Evolutionary conservation across 1,139 yeast genomes (phyloP), one percentile per base, ranked within the genome.

Genomic region (Schwanniomyces etchellsii): DNA sequence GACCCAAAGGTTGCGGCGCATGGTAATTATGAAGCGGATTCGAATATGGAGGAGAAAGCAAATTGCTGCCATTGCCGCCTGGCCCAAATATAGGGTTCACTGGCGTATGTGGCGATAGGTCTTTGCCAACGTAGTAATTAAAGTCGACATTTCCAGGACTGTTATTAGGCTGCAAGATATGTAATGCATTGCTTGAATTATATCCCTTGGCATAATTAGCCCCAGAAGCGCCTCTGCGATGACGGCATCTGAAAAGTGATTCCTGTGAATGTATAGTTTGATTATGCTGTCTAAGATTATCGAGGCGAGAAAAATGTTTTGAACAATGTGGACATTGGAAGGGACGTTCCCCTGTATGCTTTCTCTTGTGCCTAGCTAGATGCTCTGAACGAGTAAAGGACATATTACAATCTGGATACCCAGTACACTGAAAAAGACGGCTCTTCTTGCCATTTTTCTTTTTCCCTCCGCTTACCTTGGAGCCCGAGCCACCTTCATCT

Each of bases 331-430:
- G 83, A 55, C 97, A 89, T 34, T 85, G 77, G 53, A 86, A 89
- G 2, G 97, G 97, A 34, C 95, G 68, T 55, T 89, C 97, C 27
- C 96, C 97, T 1, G 96, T 88, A 52, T 88, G 97, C 49, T 88
- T 89, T 31, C 96, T 64, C 32, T 86, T 82, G 59, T 88, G 97
- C 38, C 97, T 70, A 2, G 96, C 95, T 44, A 89, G 67, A 55
- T 89, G 96, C 52, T 89, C 96, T 12, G 86, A 77, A 37, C 95
- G 61, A 2, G 94, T 84, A 52, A 88, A 89, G 9, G 89, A 74
- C 95, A 88, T 89, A 35, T 63, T 67, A 55, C 97, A 88, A 40
- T 83, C 89, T 11, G 89, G 88, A 51, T 74, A 88, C 4, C 95
- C 96, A 1, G 82, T 66, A 55, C 96, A 88, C 52, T 81, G 91